A percentile compares a stretch with the other conserved stretches of the same genome.
These are phyloP conservation scores for Penicillium psychrosexuale DNA, from an alignment of 2,329 filamentous ascomycete species.

Conservation along the genomic window DNA sequence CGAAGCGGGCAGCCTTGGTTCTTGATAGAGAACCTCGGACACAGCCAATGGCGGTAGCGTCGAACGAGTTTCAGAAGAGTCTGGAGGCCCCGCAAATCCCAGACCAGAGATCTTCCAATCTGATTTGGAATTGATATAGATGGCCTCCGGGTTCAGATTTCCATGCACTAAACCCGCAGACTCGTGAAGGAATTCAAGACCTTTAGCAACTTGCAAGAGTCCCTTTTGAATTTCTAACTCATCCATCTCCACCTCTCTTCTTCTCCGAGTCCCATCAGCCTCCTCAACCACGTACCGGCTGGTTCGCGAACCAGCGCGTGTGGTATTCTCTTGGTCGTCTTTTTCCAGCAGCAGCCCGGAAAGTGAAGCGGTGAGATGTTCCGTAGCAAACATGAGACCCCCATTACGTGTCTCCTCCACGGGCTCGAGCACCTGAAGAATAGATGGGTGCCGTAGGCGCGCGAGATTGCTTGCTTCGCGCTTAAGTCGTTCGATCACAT, in stretches of 20 bases:
- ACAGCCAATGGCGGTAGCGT: conserved; percentile 77
- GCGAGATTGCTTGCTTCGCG: conserved; percentile 89
- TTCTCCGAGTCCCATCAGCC: conserved; percentile 66
- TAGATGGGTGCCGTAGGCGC: conserved; percentile 81
- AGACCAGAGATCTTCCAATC: conserved; percentile 99
- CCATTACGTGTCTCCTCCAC: conserved; percentile 91
- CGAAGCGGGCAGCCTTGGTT: conserved; percentile 73
- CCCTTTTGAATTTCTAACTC: conserved; percentile 98
- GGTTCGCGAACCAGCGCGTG: conserved; percentile 65
- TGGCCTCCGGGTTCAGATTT: conserved; percentile 88
- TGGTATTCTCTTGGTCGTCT: conserved; percentile 74
- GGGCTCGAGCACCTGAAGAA: conserved; percentile 89
- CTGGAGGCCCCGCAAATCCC: conserved; percentile 78
- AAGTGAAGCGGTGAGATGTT: conserved; percentile 85
- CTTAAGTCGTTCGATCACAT: conserved; percentile 85
- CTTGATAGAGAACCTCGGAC: conserved; percentile 78
- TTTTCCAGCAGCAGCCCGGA: conserved; percentile 79
- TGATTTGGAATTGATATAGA: conserved; percentile 93
- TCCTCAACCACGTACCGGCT: conserved; percentile 81
- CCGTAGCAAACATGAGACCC: conserved; percentile 92
- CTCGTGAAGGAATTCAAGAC: conserved; percentile 91
- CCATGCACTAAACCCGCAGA: conserved; percentile 91
- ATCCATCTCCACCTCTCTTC: conserved; percentile 87
- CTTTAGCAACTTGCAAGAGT: conserved; percentile 86
- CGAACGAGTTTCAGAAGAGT: conserved; percentile 69